phyloP scores from a whole-genome alignment of 257 asterid species.

The Jacaranda copaia region DNA sequence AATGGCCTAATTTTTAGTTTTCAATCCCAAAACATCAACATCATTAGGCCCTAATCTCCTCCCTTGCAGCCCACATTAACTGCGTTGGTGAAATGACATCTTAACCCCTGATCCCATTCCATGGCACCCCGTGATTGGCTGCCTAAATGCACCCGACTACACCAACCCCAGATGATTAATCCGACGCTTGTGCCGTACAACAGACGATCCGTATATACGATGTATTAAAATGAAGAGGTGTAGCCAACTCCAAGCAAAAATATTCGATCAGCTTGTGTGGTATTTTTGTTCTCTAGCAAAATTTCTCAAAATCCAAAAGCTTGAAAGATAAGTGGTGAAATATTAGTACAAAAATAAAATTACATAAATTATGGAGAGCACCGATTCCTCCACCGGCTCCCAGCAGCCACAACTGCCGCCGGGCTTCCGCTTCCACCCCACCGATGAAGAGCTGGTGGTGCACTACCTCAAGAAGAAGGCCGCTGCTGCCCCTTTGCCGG shows the following conservation, averaged over 20 bases:
- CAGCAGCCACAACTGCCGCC: constrained; percentile 73
- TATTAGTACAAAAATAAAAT: not conserved
- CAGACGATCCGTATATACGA: constrained; percentile 38
- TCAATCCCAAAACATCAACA: constrained; percentile 47
- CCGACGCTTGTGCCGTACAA: too few relatives aligned
- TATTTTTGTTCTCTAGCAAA: constrained; percentile 33
- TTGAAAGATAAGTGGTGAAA: too few relatives aligned
- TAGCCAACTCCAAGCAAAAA: constrained; percentile 36
- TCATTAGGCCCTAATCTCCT: constrained; percentile 44
- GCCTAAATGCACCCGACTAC: not conserved
- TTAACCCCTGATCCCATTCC: not conserved
- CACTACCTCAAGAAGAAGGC: constrained; percentile 69
- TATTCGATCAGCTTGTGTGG: constrained; percentile 28
- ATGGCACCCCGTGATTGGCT: constrained; percentile 5
- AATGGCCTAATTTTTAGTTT: constrained; percentile 53
- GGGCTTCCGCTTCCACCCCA: constrained; percentile 73
- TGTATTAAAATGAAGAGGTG: constrained; percentile 36
- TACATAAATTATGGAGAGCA: constrained; percentile 53
- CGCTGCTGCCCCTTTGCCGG: constrained; percentile 58
- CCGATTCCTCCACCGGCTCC: constrained; percentile 53
- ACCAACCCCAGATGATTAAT: not conserved
- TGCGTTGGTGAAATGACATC: not conserved
- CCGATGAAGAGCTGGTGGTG: constrained; percentile 71
- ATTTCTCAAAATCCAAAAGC: constrained; percentile 24
- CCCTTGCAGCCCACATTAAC: constrained; percentile 3